Evolutionary conservation across 148 eudicot species (phyloP).

Genomic region (Talinum fruticosum): DNA sequence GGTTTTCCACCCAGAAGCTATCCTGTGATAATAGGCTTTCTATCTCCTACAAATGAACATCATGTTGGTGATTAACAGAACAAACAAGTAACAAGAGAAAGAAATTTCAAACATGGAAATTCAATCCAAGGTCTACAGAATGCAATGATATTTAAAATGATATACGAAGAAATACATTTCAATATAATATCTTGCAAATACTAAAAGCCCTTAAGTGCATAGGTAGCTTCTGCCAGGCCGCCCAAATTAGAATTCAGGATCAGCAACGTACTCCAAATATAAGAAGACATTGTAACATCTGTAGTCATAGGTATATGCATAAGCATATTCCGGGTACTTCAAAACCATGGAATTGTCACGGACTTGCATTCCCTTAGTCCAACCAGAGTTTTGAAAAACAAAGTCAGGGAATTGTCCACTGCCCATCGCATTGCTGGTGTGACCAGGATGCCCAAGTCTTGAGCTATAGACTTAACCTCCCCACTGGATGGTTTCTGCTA

Average conservation of each 20-base stretch:
- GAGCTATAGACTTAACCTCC: constrained; percentile 33
- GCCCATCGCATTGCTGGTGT: constrained; percentile 31
- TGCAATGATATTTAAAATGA: background rate
- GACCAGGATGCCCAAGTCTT: constrained; percentile 25
- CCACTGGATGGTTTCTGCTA: constrained; percentile 29
- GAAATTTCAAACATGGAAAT: background rate
- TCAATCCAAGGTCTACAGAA: background rate
- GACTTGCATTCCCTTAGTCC: constrained; percentile 25
- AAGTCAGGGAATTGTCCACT: constrained; percentile 20
- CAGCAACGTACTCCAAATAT: constrained; percentile 14
- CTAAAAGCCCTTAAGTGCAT: background rate
- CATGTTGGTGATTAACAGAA: background rate
- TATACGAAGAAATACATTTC: background rate
- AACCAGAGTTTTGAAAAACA: constrained; percentile 5
- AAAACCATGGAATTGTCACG: constrained; percentile 26
- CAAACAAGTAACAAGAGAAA: background rate
- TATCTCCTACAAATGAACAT: background rate
- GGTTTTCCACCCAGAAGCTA: too few species aligned
- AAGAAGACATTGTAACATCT: constrained; percentile 18
- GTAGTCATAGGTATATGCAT: constrained; percentile 20
- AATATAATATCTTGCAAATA: background rate
- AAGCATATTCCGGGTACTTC: constrained; percentile 20
- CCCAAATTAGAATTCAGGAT: constrained; percentile 28
- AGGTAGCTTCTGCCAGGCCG: constrained; percentile 28
- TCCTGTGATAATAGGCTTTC: too few species aligned